These are phyloP conservation scores for Lasiodiplodia theobromae DNA, from an alignment of 2,329 filamentous ascomycete species.

Conservation along the genomic window DNA sequence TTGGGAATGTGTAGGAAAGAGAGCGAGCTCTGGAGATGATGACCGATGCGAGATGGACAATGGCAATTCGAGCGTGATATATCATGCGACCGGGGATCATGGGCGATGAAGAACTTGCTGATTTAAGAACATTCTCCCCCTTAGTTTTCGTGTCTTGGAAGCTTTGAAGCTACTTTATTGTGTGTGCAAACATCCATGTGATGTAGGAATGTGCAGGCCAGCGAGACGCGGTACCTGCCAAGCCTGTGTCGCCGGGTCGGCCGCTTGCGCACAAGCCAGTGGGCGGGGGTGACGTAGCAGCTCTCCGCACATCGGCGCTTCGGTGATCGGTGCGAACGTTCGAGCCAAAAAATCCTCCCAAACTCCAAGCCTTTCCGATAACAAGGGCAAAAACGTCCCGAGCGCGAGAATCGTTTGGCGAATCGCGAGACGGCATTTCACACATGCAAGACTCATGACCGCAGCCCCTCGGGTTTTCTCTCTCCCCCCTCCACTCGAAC, in stretches of 20 bases:
- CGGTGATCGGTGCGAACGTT: constrained; percentile 10
- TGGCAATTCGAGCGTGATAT: not conserved
- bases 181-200: not conserved
- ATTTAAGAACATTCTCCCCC: not conserved
- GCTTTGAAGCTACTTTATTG: too few relatives aligned
- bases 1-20: not conserved
- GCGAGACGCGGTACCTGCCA: not conserved
- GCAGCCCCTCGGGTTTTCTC: not conserved
- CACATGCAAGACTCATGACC: not conserved
- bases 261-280: not conserved
- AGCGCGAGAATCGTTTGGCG: not conserved
- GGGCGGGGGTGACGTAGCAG: constrained; percentile 9
- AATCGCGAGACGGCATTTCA: not conserved
- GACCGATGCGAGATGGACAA: not conserved
- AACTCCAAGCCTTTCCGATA: constrained; percentile 14
- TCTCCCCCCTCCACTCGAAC: not conserved
- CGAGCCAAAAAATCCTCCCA: constrained; percentile 13
- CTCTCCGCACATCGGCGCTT: constrained; percentile 15
- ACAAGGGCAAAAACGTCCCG: not conserved
- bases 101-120: not conserved
- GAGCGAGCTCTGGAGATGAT: not conserved
- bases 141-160: too few relatives aligned
- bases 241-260: not conserved
- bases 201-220: not conserved
- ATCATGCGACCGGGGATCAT: not conserved